phyloP scores from a whole-genome alignment of 306 rosid species.

The Rosa rugosa region DNA sequence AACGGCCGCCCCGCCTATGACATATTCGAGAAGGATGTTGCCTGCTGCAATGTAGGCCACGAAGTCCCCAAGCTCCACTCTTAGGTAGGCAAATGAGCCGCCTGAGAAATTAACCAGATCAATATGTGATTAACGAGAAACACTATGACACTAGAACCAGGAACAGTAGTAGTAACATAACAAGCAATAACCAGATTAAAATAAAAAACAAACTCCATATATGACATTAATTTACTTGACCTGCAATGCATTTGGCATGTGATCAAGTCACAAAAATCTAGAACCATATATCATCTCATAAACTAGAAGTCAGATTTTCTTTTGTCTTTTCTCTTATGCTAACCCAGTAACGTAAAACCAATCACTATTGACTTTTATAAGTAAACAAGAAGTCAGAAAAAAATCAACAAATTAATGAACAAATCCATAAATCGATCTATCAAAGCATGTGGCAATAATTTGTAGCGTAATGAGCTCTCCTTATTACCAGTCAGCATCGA shows the following conservation, averaged over 20 bases:
- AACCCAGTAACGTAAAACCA: background rate
- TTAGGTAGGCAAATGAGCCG: constrained; percentile 79
- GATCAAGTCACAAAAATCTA: background rate
- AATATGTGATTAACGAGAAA: background rate
- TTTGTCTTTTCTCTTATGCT: background rate
- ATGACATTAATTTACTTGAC: no score
- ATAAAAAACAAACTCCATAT: no score
- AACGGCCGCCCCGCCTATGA: constrained; percentile 65
- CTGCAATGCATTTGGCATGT: no score
- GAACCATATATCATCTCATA: background rate
- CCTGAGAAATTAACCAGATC: constrained; percentile 35
- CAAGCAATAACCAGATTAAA: no score
- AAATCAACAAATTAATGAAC: background rate
- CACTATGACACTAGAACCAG: background rate
- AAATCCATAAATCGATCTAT: background rate
- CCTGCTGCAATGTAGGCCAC: constrained; percentile 82
- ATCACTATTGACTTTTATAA: background rate
- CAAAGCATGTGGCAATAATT: background rate
- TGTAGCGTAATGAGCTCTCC: background rate
- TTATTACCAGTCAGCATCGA: background rate
- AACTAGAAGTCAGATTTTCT: background rate
- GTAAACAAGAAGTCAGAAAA: background rate
- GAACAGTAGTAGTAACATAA: background rate
- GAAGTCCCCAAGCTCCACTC: constrained; percentile 84
- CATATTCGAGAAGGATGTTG: constrained; percentile 72